phyloP scores from a whole-genome alignment of 495 filamentous ascomycete genomes.

The Neurospora africana region DNA sequence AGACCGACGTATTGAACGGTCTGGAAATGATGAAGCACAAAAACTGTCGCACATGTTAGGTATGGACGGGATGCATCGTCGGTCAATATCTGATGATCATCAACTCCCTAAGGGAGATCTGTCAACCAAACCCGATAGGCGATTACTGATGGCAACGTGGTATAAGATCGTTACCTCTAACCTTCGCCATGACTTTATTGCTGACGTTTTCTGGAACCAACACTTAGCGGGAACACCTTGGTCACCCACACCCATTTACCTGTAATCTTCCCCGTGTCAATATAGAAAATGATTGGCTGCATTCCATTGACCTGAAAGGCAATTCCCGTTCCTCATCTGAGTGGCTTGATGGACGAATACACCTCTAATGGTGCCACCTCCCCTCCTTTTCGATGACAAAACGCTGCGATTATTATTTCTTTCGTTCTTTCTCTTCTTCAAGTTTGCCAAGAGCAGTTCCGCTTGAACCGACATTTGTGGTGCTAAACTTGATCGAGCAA shows the following conservation, averaged over 20 bases:
- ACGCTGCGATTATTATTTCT: neutral
- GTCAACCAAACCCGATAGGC: neutral
- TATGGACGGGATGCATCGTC: neutral
- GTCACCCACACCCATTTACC: neutral
- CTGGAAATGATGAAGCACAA: neutral
- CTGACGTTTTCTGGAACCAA: too few relatives aligned
- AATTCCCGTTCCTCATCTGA: neutral
- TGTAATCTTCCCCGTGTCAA: neutral
- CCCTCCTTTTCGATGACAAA: neutral
- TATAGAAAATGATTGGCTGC: neutral
- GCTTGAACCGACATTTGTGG: too few relatives aligned
- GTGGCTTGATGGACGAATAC: neutral
- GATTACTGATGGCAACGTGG: neutral
- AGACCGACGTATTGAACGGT: neutral
- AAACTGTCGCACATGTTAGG: neutral
- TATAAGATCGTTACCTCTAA: too few relatives aligned
- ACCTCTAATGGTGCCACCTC: neutral
- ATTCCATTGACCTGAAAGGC: neutral
- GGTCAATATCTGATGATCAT: neutral
- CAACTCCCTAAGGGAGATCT: neutral
- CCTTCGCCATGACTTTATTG: too few relatives aligned
- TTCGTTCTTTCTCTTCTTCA: too few relatives aligned
- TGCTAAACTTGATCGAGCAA: too few relatives aligned
- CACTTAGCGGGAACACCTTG: too few relatives aligned
- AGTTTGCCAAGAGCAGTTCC: neutral